phyloP scores from a whole-genome alignment of 768 basidiomycete genomes.

The Pholiota conissans region DNA sequence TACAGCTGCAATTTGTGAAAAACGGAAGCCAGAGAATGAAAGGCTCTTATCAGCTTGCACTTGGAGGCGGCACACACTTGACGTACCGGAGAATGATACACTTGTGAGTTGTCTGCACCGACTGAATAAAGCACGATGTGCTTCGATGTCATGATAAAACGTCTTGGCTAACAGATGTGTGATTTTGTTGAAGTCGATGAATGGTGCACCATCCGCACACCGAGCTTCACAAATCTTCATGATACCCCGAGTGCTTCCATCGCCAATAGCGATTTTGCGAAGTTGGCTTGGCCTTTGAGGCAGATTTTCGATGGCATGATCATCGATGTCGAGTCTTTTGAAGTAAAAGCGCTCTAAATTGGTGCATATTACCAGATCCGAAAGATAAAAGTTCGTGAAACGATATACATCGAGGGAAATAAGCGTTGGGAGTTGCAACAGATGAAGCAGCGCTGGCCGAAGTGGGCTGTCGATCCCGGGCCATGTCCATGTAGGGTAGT shows the following conservation, averaged over 20 bases:
- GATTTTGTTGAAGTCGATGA: conserved; percentile 6
- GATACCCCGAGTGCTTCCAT: not conserved
- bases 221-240: not conserved
- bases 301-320: not conserved
- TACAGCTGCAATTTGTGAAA: not conserved
- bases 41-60: no score
- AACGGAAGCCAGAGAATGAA: not conserved
- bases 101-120: not conserved
- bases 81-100: not conserved
- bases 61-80: no score
- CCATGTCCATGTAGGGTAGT: no score
- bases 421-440: conserved; percentile 8
- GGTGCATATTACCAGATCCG: conserved; percentile 5
- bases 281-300: not conserved
- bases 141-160: not conserved
- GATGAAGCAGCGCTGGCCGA: conserved; percentile 8
- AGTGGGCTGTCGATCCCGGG: conserved; percentile 4
- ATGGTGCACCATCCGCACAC: conserved; percentile 3
- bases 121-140: not conserved
- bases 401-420: not conserved
- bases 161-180: not conserved
- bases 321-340: not conserved
- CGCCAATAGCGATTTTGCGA: not conserved
- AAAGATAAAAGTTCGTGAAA: conserved; percentile 2
- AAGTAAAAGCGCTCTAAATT: conserved; percentile 2